phyloP scores from a whole-genome alignment of 1,284 basidiomycete species.

The Agaricales sp. region DNA sequence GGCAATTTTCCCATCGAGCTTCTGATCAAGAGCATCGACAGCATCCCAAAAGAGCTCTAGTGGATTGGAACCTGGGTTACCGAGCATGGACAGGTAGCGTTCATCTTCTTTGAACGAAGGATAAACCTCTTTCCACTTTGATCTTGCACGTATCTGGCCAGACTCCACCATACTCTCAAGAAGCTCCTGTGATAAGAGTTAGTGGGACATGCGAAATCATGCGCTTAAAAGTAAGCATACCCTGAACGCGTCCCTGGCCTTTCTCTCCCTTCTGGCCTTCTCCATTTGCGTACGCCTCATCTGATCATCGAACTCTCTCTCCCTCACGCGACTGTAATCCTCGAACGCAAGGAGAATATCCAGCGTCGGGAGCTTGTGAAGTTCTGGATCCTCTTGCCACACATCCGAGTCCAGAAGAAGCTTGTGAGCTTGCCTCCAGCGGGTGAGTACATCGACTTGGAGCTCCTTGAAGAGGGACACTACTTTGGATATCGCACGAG shows the following conservation, averaged over 20 bases:
- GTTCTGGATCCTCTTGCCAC: slow-evolving; percentile 65
- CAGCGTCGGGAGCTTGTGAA: slow-evolving; percentile 75
- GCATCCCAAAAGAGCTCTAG: slow-evolving; percentile 95
- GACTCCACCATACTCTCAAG: slow-evolving; percentile 58
- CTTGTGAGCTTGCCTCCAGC: slow-evolving; percentile 77
- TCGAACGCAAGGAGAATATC: slow-evolving; percentile 90
- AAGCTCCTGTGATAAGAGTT: slow-evolving; percentile 35
- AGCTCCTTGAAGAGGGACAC: slow-evolving; percentile 73
- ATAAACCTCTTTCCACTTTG: slow-evolving; percentile 89
- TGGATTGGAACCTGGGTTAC: slow-evolving; percentile 87
- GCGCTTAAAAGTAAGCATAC: slow-evolving; percentile 26
- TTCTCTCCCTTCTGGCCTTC: slow-evolving; percentile 73
- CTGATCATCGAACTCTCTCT: slow-evolving; percentile 83
- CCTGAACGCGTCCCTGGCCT: slow-evolving; percentile 83
- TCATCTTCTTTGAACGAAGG: slow-evolving; percentile 67
- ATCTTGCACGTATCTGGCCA: slow-evolving; percentile 69
- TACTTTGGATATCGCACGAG: slow-evolving; percentile 71
- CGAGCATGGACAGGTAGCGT: slow-evolving; percentile 80
- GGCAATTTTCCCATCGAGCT: slow-evolving; percentile 69
- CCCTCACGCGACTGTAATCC: slow-evolving; percentile 79
- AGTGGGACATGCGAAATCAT: slow-evolving; percentile 2
- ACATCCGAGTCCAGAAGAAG: slow-evolving; percentile 68
- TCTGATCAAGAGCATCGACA: slow-evolving; percentile 80
- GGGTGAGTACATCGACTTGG: slow-evolving; percentile 79
- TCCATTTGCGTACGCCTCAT: slow-evolving; percentile 72